These are phyloP conservation scores for Neurospora tetraspora DNA, from an alignment of 495 filamentous ascomycete species.

Conservation along the genomic window DNA sequence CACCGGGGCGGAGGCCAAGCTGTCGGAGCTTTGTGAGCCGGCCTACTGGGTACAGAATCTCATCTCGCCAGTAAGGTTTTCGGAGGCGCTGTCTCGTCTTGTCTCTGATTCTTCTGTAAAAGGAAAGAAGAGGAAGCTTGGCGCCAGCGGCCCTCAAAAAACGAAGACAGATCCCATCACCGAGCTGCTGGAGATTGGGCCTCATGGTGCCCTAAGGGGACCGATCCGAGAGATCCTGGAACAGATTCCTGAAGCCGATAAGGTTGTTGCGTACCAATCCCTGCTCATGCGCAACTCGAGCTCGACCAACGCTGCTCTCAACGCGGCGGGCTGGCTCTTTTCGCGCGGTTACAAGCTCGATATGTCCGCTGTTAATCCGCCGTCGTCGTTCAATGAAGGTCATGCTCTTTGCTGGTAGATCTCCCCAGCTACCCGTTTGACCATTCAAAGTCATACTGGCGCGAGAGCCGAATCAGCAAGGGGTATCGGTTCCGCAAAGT, in stretches of 20 bases:
- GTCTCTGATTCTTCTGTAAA: no score
- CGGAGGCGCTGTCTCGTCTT: neutral
- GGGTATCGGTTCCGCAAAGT: slow-evolving; percentile 31
- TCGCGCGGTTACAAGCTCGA: slow-evolving; percentile 27
- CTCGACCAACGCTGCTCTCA: slow-evolving; percentile 14
- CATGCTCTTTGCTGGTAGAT: slow-evolving; percentile 9
- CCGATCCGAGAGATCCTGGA: slow-evolving; percentile 1
- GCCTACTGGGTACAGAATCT: slow-evolving; percentile 6
- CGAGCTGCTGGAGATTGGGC: slow-evolving; percentile 35
- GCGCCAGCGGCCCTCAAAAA: neutral
- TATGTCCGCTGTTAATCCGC: slow-evolving; percentile 20
- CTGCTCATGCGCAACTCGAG: slow-evolving; percentile 11
- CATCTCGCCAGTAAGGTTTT: slow-evolving; percentile 2
- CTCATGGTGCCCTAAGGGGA: slow-evolving; percentile 38
- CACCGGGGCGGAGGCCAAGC: neutral
- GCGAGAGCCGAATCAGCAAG: slow-evolving; percentile 29
- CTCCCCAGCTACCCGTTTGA: slow-evolving; percentile 30
- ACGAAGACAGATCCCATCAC: neutral
- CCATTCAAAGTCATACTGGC: slow-evolving; percentile 30
- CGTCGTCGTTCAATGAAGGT: neutral
- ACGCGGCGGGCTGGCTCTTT: slow-evolving; percentile 19
- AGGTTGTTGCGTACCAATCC: slow-evolving; percentile 4
- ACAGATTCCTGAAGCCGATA: slow-evolving; percentile 9
- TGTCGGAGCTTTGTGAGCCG: neutral
- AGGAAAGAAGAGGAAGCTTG: neutral